Evolutionary conservation across 2,329 filamentous ascomycete genomes (phyloP).

Genomic region (Huntiella bhutanensis): DNA sequence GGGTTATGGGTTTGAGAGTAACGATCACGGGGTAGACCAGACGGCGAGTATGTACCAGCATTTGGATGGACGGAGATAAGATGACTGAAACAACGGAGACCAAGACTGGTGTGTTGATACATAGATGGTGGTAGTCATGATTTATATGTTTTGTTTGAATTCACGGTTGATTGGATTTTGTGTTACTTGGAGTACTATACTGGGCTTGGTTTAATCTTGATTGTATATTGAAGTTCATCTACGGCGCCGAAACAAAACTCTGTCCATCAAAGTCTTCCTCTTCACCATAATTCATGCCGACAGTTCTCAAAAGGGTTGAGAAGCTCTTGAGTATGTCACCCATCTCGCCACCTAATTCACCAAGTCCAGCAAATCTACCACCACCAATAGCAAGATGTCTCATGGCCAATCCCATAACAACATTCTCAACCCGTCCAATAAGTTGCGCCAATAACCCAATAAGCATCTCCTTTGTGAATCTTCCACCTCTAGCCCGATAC

Average conservation of each 20-base stretch:
- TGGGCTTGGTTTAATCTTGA: too few species aligned
- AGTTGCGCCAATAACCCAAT: slow-evolving; percentile 86
- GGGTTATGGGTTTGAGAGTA: slow-evolving; percentile 5
- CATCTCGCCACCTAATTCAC: slow-evolving; percentile 64
- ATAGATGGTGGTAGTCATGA: too few species aligned
- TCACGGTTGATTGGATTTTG: too few species aligned
- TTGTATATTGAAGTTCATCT: too few species aligned
- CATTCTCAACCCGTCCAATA: slow-evolving; percentile 73
- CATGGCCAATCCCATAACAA: slow-evolving; percentile 58
- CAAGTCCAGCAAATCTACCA: slow-evolving; percentile 39
- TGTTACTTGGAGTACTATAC: too few species aligned
- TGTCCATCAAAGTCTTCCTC: background rate
- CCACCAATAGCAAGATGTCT: slow-evolving; percentile 62
- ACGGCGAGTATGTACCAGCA: background rate
- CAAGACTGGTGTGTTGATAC: too few species aligned
- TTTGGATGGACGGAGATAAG: background rate
- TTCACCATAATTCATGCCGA: too few species aligned
- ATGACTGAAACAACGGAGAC: background rate
- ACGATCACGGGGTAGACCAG: slow-evolving; percentile 1
- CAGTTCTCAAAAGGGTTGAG: too few species aligned
- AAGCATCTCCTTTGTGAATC: slow-evolving; percentile 75
- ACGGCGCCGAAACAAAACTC: too few species aligned
- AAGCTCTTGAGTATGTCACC: slow-evolving; percentile 35
- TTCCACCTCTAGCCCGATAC: slow-evolving; percentile 48
- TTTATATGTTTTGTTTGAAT: too few species aligned